These are phyloP conservation scores for Cyberlindnera lachancei DNA, from an alignment of 805 yeast genomes.

Conservation along the genomic window DNA sequence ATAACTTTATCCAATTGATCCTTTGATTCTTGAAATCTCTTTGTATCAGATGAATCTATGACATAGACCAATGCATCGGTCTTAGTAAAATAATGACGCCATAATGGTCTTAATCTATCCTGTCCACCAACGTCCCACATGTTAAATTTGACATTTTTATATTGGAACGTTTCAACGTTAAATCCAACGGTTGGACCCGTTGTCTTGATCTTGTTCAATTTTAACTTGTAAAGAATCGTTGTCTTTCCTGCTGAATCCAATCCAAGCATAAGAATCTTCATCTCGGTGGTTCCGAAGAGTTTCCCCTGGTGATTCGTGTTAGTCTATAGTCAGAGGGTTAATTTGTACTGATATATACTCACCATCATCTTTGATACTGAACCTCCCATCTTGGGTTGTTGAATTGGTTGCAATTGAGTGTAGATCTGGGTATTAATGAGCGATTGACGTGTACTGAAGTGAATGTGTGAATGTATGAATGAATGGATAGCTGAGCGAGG, in stretches of 20 bases:
- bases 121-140: conserved; percentile 98
- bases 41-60: conserved; percentile 71
- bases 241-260: conserved; percentile 93
- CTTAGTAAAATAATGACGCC: conserved; percentile 95
- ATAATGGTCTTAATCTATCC: conserved; percentile 80
- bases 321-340: neutral
- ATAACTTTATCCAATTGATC: conserved; percentile 71
- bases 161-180: conserved; percentile 81
- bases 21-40: conserved; percentile 69
- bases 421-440: too few species aligned
- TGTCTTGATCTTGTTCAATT: conserved; percentile 64
- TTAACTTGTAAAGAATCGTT: conserved; percentile 75
- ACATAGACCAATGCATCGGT: conserved; percentile 89
- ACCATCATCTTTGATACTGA: conserved; percentile 27
- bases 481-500: too few species aligned
- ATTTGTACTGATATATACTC: conserved; percentile 4
- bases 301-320: too few species aligned
- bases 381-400: conserved; percentile 28
- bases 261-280: conserved; percentile 79
- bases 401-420: too few species aligned
- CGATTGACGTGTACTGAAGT: too few species aligned
- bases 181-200: conserved; percentile 94
- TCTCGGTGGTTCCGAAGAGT: conserved; percentile 46
- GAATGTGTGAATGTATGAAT: too few species aligned
- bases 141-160: conserved; percentile 74